Evolutionary conservation across 148 eudicot species (phyloP).

Genomic region (Selenicereus undatus): DNA sequence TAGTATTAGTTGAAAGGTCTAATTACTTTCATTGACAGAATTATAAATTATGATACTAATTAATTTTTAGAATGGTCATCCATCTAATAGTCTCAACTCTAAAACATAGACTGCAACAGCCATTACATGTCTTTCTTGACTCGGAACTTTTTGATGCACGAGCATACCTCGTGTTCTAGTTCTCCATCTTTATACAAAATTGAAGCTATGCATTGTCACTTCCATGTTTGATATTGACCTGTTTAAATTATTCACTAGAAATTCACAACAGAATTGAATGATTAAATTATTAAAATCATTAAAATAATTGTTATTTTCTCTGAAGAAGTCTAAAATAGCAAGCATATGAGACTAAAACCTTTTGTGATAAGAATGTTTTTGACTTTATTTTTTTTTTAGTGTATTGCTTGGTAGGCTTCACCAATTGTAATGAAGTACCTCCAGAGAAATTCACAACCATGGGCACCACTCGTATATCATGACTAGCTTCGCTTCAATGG

Average conservation of each 20-base stretch:
- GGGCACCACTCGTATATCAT: too few relatives aligned
- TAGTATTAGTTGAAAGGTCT: too few relatives aligned
- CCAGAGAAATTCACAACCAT: too few relatives aligned
- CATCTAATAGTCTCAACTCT: too few relatives aligned
- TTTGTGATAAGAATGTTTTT: too few relatives aligned
- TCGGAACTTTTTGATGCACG: not conserved
- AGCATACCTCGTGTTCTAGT: not conserved
- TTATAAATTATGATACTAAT: too few relatives aligned
- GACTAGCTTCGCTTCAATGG: too few relatives aligned
- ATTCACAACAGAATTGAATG: not conserved
- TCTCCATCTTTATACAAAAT: not conserved
- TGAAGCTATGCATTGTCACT: not conserved
- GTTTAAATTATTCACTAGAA: not conserved
- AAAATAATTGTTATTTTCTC: not conserved
- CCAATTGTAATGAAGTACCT: too few relatives aligned
- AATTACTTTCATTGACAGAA: too few relatives aligned
- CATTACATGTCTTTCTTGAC: not conserved
- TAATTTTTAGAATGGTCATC: too few relatives aligned
- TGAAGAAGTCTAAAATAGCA: conserved; percentile 11
- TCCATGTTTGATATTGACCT: not conserved
- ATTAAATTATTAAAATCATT: not conserved
- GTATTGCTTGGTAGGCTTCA: too few relatives aligned
- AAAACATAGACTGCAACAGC: not conserved
- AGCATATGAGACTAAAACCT: not conserved
- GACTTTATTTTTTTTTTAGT: too few relatives aligned